phyloP scores from a whole-genome alignment of 495 filamentous ascomycete genomes.

The Aspergillus leporis region DNA sequence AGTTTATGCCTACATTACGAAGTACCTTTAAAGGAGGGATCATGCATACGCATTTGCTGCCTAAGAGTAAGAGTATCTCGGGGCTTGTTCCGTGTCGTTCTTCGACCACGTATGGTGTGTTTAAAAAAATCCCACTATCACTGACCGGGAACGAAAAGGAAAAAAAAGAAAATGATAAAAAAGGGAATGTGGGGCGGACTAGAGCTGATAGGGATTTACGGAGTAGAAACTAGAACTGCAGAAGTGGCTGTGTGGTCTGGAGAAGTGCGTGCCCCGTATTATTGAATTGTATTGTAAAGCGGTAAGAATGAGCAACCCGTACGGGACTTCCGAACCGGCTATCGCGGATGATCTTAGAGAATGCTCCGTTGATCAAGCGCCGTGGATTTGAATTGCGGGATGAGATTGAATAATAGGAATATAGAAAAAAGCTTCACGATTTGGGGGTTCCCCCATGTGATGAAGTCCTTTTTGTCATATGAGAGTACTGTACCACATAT shows the following conservation, averaged over 20 bases:
- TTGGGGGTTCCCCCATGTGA: neutral
- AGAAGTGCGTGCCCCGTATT: constrained; percentile 29
- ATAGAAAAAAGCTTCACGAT: neutral
- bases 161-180: constrained; percentile 11
- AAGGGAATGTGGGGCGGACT: constrained; percentile 19
- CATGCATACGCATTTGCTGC: constrained; percentile 8
- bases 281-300: constrained; percentile 6
- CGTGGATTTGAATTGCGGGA: constrained; percentile 2
- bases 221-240: constrained; percentile 26
- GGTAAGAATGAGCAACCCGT: constrained; percentile 11
- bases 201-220: constrained; percentile 24
- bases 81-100: constrained; percentile 19
- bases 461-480: neutral
- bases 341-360: constrained; percentile 28
- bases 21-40: neutral
- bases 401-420: neutral
- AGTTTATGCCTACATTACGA: neutral
- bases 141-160: constrained; percentile 11
- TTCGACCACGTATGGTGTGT: constrained; percentile 18
- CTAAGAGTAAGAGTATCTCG: constrained; percentile 3
- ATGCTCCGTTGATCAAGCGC: constrained; percentile 14
- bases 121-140: constrained; percentile 17
- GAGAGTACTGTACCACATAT: neutral
- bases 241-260: constrained; percentile 26
- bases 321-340: constrained; percentile 22